phyloP scores from a whole-genome alignment of 2,329 filamentous ascomycete genomes.

The Myrmaecium sp. region DNA sequence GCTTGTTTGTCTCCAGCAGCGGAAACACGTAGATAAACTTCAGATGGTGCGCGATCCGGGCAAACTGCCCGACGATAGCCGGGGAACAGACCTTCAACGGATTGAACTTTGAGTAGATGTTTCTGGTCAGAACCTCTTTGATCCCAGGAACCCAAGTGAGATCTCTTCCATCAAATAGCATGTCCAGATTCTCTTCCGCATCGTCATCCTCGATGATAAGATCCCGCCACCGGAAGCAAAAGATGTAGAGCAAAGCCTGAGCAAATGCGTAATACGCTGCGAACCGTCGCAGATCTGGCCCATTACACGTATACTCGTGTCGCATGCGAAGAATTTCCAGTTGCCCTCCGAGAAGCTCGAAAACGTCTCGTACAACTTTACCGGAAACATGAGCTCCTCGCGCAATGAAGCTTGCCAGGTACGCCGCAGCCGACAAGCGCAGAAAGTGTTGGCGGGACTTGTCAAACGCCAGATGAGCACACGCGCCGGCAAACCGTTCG shows the following conservation, averaged over 20 bases:
- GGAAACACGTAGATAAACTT: slow-evolving; percentile 80
- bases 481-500: slow-evolving; percentile 66
- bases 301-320: slow-evolving; percentile 58
- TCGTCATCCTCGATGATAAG: slow-evolving; percentile 44
- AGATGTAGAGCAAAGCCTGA: slow-evolving; percentile 87
- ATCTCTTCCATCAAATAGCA: slow-evolving; percentile 52
- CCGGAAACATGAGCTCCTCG: slow-evolving; percentile 68
- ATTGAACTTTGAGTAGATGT: slow-evolving; percentile 80
- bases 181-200: slow-evolving; percentile 28
- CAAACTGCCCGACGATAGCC: slow-evolving; percentile 80
- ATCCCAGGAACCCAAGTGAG: slow-evolving; percentile 62
- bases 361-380: slow-evolving; percentile 64
- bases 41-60: slow-evolving; percentile 70
- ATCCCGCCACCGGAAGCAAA: slow-evolving; percentile 96
- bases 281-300: slow-evolving; percentile 72
- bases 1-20: slow-evolving; percentile 82
- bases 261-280: slow-evolving; percentile 71
- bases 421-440: slow-evolving; percentile 74
- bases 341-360: slow-evolving; percentile 60
- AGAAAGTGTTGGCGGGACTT: slow-evolving; percentile 47
- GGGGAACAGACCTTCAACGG: slow-evolving; percentile 90
- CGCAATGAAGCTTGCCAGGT: slow-evolving; percentile 87
- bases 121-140: slow-evolving; percentile 55
- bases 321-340: slow-evolving; percentile 57
- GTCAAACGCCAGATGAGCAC: slow-evolving; percentile 56